Evolutionary conservation across 164 flowering plant species (phyloP), one percentile per base, ranked within the genome.

Genomic region (grape (Vitis vinifera)): DNA sequence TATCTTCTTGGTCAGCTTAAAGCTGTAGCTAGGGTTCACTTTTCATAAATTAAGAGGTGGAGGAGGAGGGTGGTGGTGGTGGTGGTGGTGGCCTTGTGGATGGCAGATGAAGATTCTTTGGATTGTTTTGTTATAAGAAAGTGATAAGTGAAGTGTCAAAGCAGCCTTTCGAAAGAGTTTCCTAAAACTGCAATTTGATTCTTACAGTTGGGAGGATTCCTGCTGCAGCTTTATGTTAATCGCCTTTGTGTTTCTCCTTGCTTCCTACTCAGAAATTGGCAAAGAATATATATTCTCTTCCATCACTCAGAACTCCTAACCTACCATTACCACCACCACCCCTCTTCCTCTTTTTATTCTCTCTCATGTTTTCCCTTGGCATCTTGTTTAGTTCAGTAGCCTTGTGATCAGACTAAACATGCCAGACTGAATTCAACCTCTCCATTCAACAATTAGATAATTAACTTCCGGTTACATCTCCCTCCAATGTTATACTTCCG

Each of bases 111-210:
- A 68, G 72, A 74, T 68, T 52, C 65, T 15, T n/a, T 2, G 48
- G 3, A 30, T 44, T 49, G 66, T 55, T 66, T 64, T 52, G 30
- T 61, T 59, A 57, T 52, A 37, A 64, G 69, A 74, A 68, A 74
- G 57, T 56, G 53, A 65, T 37, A 53, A 66, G 52, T 11, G 58
- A 16, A 65, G 69, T 53, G 62, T 27, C 5, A 75, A 70, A 75
- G 60, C 78, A 70, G 78, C 52, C 74, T 66, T 75, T 70, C 68
- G 72, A 29, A 68, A 68, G 69, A 60, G 74, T 65, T 66, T 71
- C 63, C 67, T 62, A 31, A 67, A 56, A 71, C 61, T 64, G 75
- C 14, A 64, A 29, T 15, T 64, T 68, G 75, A 68, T 62, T 73
- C 68, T 31, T 48, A 49, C 65, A 30, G 55, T 50, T 53, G 53